A percentile compares a stretch with the other conserved stretches of the same genome.
Evolutionary conservation across 208 protist genomes (phyloP).

Genomic region (Novymonas esmeraldas): DNA sequence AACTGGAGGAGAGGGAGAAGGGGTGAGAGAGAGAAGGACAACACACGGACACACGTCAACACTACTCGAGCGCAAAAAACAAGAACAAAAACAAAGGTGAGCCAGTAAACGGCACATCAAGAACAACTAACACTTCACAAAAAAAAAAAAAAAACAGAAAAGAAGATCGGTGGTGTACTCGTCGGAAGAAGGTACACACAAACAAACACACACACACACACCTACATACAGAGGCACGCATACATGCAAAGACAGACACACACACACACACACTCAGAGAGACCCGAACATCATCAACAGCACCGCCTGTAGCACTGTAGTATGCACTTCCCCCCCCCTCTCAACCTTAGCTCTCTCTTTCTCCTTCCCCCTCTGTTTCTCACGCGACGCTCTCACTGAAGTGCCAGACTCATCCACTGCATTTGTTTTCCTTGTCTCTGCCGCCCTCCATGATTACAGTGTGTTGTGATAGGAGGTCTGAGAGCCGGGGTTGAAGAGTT

Average conservation of each 20-base stretch:
- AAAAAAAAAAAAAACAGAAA: conserved; percentile 16
- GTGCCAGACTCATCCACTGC: too few species aligned
- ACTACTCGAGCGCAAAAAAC: too few species aligned
- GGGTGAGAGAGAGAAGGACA: too few species aligned
- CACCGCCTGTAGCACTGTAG: background rate
- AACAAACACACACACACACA: conserved; percentile 7
- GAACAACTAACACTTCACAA: background rate
- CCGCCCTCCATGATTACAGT: too few species aligned
- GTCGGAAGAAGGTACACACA: background rate
- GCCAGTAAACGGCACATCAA: background rate
- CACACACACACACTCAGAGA: conserved; percentile 11
- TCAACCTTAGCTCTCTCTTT: too few species aligned
- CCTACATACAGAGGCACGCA: background rate
- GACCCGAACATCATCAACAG: background rate
- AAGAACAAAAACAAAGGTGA: background rate
- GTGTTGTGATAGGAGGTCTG: too few species aligned
- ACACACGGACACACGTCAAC: too few species aligned
- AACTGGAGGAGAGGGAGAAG: too few species aligned
- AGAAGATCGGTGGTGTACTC: background rate
- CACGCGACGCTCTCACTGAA: too few species aligned
- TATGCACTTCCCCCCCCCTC: conserved; percentile 14
- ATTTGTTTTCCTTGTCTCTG: too few species aligned
- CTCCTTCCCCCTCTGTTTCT: too few species aligned
- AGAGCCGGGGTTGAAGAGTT: too few species aligned
- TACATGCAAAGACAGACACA: background rate